Percentiles rank a stretch among this genome's conserved stretches.
Evolutionary conservation across 352 stramenopile species (phyloP).

Genomic region (Bremia lactucae): DNA sequence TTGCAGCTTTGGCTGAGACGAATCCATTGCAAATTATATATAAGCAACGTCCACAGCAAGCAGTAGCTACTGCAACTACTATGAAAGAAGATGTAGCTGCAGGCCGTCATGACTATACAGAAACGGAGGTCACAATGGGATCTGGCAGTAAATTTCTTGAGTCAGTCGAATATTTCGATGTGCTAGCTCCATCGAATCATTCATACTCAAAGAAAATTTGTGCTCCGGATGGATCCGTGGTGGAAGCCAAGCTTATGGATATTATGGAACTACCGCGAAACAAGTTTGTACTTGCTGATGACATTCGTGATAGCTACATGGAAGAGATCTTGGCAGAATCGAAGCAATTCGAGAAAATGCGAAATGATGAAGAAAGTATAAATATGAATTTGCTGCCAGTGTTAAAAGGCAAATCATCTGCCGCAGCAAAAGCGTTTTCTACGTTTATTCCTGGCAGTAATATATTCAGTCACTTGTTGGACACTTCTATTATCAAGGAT

Average conservation of each 20-base stretch:
- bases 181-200: constrained; percentile 36
- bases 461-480: constrained; percentile 70
- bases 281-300: constrained; percentile 36
- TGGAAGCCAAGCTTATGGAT: constrained; percentile 55
- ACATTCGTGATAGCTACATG: constrained; percentile 46
- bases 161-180: constrained; percentile 55
- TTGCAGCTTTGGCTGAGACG: constrained; percentile 16
- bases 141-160: constrained; percentile 35
- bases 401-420: constrained; percentile 47
- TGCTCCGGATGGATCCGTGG: constrained; percentile 52
- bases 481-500: constrained; percentile 47
- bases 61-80: constrained; percentile 10
- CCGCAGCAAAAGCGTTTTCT: constrained; percentile 62
- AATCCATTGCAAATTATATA: constrained; percentile 75
- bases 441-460: constrained; percentile 55
- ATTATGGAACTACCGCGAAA: constrained; percentile 41
- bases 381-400: constrained; percentile 50
- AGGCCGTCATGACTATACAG: constrained; percentile 6
- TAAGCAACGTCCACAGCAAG: constrained; percentile 64
- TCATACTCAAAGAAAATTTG: constrained; percentile 67
- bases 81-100: constrained; percentile 23
- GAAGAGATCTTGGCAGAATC: constrained; percentile 53
- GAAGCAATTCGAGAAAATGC: constrained; percentile 36
- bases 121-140: constrained; percentile 33
- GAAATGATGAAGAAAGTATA: constrained; percentile 30